Percentiles rank a stretch among this genome's conserved stretches.
Conservation (phyloP, 192 early-diverging fungal species). For the Spinellus fusiger region DNA sequence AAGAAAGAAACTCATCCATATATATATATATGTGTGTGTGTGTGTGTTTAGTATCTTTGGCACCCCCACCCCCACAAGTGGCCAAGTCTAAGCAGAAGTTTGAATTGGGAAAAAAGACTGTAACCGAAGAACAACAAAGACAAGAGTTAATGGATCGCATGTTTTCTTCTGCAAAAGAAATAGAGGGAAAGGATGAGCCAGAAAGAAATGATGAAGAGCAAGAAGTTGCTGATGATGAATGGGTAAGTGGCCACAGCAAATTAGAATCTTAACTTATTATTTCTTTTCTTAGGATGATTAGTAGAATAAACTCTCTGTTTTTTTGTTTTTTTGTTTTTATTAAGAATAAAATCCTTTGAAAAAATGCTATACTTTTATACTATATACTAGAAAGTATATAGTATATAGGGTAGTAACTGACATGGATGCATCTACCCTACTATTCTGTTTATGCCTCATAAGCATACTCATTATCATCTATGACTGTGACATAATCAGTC, state of each 20-base stretch:
- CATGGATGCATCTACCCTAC: no score
- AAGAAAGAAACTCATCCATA: background rate
- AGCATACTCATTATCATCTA: background rate
- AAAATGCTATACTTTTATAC: no score
- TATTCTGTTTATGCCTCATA: no score
- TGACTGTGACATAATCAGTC: background rate
- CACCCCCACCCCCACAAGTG: conserved; percentile 17
- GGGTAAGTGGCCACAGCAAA: conserved; percentile 8
- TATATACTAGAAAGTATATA: no score
- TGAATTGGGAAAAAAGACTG: conserved; percentile 23
- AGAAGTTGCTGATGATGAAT: conserved; percentile 34
- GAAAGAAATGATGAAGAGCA: background rate
- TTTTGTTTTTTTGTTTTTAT: background rate
- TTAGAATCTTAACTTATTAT: background rate
- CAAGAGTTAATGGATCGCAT: conserved; percentile 30
- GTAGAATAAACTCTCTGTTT: background rate
- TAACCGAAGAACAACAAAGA: conserved; percentile 23
- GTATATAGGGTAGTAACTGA: no score
- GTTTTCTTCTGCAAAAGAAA: conserved; percentile 29
- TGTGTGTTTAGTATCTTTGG: conserved; percentile 14
- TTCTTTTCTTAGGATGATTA: background rate
- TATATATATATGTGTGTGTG: background rate
- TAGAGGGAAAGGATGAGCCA: conserved; percentile 13
- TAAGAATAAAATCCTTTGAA: background rate
- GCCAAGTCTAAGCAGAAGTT: conserved; percentile 26